These are phyloP conservation scores for Crucibulum cyathiforme DNA, from an alignment of 1,284 basidiomycete genomes.

Conservation along the genomic window DNA sequence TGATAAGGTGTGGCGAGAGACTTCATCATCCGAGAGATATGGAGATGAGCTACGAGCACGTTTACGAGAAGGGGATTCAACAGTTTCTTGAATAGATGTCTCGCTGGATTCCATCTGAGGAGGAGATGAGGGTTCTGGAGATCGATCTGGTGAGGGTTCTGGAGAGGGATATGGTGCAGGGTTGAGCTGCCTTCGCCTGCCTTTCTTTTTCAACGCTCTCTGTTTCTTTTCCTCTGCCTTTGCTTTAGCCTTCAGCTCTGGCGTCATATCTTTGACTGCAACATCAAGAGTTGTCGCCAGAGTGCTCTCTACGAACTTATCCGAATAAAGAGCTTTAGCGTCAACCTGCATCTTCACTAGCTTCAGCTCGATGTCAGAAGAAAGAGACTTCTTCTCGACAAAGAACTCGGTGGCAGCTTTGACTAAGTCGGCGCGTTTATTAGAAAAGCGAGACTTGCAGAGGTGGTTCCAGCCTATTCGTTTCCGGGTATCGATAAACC, in stretches of 20 bases:
- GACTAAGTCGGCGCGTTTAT: constrained; percentile 43
- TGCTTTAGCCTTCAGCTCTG: constrained; percentile 15
- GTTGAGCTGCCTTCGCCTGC: background rate
- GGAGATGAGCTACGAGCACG: background rate
- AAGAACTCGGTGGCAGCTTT: constrained; percentile 49
- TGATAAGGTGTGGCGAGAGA: background rate
- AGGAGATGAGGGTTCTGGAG: constrained; percentile 6
- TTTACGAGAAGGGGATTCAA: background rate
- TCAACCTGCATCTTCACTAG: constrained; percentile 41
- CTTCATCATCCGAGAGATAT: too few species aligned
- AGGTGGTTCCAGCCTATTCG: constrained; percentile 60
- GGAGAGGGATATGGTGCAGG: constrained; percentile 21
- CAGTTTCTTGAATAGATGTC: background rate
- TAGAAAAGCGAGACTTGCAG: constrained; percentile 42
- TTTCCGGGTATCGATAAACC: constrained; percentile 56
- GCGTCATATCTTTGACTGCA: constrained; percentile 30
- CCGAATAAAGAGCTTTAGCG: constrained; percentile 39
- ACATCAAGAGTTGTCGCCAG: constrained; percentile 31
- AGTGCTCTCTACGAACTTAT: constrained; percentile 28
- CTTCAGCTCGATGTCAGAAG: constrained; percentile 29
- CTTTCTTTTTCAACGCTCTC: background rate
- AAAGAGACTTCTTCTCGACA: constrained; percentile 25
- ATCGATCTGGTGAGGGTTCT: constrained; percentile 9
- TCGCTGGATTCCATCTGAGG: background rate
- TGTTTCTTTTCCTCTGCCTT: constrained; percentile 5